Evolutionary conservation across 805 yeast species (phyloP), one percentile per base, ranked within the genome.

Genomic region (Saccharomycopsis fibuligera): DNA sequence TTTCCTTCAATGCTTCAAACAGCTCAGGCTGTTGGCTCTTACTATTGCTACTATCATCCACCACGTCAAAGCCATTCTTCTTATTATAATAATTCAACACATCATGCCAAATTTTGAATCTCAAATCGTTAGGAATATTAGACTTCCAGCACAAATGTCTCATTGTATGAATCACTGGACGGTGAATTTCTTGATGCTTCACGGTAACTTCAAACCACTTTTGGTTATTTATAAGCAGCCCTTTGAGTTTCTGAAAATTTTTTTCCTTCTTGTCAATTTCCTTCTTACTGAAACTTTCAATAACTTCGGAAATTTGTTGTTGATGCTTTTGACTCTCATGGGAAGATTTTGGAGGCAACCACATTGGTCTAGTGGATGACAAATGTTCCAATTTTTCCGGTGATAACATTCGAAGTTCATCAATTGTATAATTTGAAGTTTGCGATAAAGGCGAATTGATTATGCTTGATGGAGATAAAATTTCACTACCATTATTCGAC

Each of bases 361-460:
- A 79, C 44, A 79, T 73, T 2, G 90, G 90, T 56, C 90, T 70
- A 1, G 87, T 74, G 39, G 77, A 78, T 45, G 82, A 73, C 33
- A 82, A 62, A 9, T 66, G 62, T 22, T 70, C 71, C 33, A 79
- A 60, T 56, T 83, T 83, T 57, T 81, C 84, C 1, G 70, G 73
- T 1, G 88, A 81, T 1, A 83, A 73, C 31, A 84, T 63, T 43
- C 68, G 64, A 52, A 78, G 63, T 60, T 83, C 87, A 47, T 83
- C 89, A 52, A 81, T 35, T 5, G 48, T 19, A 21, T 29, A 10
- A 19, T 9, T n/a, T 6, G 39, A 31, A 29, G 45, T 9, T 9
- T 14, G 27, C n/a, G 45, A 29, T 19, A 42, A 8, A 9, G 50
- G 47, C 3, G 47, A 42, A 12, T 22, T 19, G 24, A 38, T 27